Percentiles rank a stretch among this genome's conserved stretches.
These are phyloP conservation scores for Mallotus nudiflorus DNA, from an alignment of 345 rosid species.

Conservation along the genomic window DNA sequence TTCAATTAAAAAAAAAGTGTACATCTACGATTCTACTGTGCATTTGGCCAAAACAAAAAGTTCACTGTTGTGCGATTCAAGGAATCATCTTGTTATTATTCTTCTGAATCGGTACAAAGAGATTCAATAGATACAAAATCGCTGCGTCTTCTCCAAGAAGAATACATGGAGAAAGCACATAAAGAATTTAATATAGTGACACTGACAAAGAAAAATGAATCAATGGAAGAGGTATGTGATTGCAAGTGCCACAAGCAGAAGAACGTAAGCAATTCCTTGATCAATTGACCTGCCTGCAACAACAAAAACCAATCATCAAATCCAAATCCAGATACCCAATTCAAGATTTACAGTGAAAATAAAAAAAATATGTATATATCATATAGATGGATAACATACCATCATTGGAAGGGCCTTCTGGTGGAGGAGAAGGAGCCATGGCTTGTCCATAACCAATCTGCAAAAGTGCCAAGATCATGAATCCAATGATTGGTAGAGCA, in stretches of 20 bases:
- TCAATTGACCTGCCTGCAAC: constrained; percentile 38
- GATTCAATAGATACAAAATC: neutral
- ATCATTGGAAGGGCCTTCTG: constrained; percentile 36
- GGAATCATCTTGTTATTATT: neutral
- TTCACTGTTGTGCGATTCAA: too few relatives aligned
- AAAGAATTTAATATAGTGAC: constrained; percentile 6
- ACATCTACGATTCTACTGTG: too few relatives aligned
- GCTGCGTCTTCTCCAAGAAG: constrained; percentile 8
- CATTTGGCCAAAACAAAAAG: too few relatives aligned
- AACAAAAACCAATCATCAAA: neutral
- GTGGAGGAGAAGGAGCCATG: constrained; percentile 39
- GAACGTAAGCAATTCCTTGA: constrained; percentile 46
- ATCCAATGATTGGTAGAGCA: constrained; percentile 28
- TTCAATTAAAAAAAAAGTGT: too few relatives aligned
- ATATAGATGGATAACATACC: constrained; percentile 28
- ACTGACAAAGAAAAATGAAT: neutral
- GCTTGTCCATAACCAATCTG: constrained; percentile 41
- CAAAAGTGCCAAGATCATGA: constrained; percentile 37
- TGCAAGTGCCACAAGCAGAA: constrained; percentile 39
- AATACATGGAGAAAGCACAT: constrained; percentile 13
- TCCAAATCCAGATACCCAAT: neutral
- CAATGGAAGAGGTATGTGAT: constrained; percentile 42
- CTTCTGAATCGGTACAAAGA: neutral
- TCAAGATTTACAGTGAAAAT: neutral
- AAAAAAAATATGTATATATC: neutral